These are phyloP conservation scores for Penicillium riverlandense DNA, from an alignment of 495 filamentous ascomycete species.

Conservation along the genomic window DNA sequence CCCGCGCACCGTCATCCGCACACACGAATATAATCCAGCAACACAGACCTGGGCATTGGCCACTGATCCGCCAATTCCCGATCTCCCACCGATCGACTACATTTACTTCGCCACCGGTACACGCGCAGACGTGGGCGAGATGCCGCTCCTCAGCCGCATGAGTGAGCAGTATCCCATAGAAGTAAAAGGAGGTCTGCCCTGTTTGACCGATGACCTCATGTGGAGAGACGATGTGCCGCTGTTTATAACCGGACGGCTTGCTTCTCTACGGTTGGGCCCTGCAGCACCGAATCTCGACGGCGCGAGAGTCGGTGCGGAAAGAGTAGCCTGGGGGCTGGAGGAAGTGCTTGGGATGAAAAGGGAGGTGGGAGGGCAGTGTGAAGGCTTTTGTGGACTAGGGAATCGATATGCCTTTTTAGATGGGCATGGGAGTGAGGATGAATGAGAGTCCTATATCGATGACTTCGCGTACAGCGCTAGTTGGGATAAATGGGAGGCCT, in stretches of 20 bases:
- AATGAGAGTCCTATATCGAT: neutral
- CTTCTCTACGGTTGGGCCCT: slow-evolving; percentile 50
- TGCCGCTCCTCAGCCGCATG: slow-evolving; percentile 45
- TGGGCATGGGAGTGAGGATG: neutral
- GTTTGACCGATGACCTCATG: slow-evolving; percentile 55
- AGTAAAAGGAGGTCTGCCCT: slow-evolving; percentile 47
- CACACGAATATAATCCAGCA: slow-evolving; percentile 22
- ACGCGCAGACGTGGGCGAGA: slow-evolving; percentile 38
- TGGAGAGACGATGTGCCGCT: slow-evolving; percentile 54
- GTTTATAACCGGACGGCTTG: slow-evolving; percentile 54
- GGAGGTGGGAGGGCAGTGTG: slow-evolving; percentile 16
- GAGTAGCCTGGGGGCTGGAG: slow-evolving; percentile 53
- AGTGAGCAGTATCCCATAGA: slow-evolving; percentile 45
- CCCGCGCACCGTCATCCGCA: slow-evolving; percentile 38
- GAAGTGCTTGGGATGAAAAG: slow-evolving; percentile 32
- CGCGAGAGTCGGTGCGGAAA: slow-evolving; percentile 54
- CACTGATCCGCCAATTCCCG: slow-evolving; percentile 40
- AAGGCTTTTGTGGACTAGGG: slow-evolving; percentile 25
- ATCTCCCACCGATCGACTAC: slow-evolving; percentile 51
- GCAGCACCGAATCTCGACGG: slow-evolving; percentile 57
- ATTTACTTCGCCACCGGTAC: slow-evolving; percentile 60
- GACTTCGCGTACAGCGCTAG: too few species aligned
- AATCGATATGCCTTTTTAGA: slow-evolving; percentile 24
- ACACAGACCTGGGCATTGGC: slow-evolving; percentile 42
- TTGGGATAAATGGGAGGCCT: too few species aligned